phyloP scores from a whole-genome alignment of 495 filamentous ascomycete species.

The Tuber melanosporum region DNA sequence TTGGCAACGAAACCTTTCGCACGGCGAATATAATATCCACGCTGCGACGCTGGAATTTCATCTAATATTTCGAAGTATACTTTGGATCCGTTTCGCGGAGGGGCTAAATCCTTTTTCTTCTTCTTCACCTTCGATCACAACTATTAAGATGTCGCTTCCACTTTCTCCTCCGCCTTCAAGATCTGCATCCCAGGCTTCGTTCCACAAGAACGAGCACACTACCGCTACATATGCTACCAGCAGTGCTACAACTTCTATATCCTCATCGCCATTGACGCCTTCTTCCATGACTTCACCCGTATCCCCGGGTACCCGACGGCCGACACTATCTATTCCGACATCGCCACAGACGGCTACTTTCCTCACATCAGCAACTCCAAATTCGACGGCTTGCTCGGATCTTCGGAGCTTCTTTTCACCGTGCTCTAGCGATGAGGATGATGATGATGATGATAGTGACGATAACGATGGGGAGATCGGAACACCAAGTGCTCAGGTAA shows the following conservation, averaged over 20 bases:
- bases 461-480: background rate
- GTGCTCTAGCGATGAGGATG: constrained; percentile 16
- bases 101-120: background rate
- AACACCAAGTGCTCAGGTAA: constrained; percentile 4
- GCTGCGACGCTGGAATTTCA: background rate
- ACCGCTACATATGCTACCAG: background rate
- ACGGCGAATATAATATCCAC: background rate
- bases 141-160: constrained; percentile 20
- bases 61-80: background rate
- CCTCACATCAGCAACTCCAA: constrained; percentile 12
- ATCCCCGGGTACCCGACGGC: background rate
- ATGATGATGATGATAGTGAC: background rate
- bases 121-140: background rate
- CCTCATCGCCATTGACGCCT: constrained; percentile 10
- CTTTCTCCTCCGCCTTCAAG: constrained; percentile 25
- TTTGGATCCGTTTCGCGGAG: background rate
- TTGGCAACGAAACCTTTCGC: background rate
- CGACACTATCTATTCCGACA: constrained; percentile 12
- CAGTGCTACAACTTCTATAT: constrained; percentile 2
- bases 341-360: background rate
- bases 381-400: background rate
- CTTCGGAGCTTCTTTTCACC: constrained; percentile 30
- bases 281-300: background rate
- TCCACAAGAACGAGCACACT: constrained; percentile 12
- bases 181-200: constrained; percentile 23